phyloP scores from a whole-genome alignment of 2,329 filamentous ascomycete genomes.

The Arthrobotrys entomopaga region DNA sequence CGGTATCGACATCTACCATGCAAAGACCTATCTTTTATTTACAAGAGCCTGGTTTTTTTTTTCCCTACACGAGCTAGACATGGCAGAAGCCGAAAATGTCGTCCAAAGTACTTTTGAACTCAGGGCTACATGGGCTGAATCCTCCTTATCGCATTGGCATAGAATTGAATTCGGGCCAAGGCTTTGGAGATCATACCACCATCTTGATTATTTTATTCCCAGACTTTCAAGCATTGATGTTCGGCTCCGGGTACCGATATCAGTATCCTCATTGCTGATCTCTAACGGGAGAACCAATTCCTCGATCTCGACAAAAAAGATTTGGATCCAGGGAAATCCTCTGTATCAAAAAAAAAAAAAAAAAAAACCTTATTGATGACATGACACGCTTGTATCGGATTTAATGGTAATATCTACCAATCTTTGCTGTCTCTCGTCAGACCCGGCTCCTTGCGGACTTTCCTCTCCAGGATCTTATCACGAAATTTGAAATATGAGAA shows the following conservation, averaged over 20 bases:
- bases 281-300: conserved; percentile 24
- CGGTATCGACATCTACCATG: conserved; percentile 36
- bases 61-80: background rate
- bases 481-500: background rate
- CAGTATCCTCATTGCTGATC: conserved; percentile 28
- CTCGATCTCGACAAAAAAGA: background rate
- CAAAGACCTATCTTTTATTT: conserved; percentile 28
- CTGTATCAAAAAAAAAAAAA: background rate
- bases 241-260: conserved; percentile 43
- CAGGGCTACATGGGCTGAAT: conserved; percentile 9
- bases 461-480: conserved; percentile 10
- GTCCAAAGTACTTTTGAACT: conserved; percentile 20
- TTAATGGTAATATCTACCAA: conserved; percentile 9
- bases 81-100: background rate
- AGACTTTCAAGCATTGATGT: background rate
- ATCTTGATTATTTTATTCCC: no score
- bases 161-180: background rate
- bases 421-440: conserved; percentile 3
- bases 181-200: no score
- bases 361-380: background rate
- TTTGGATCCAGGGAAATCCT: background rate
- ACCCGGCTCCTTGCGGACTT: conserved; percentile 24
- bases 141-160: conserved; percentile 15
- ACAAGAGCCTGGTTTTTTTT: no score
- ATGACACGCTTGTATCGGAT: conserved; percentile 17